Evolutionary conservation across 2,329 filamentous ascomycete genomes (phyloP).

Genomic region (Xylaria sp.): DNA sequence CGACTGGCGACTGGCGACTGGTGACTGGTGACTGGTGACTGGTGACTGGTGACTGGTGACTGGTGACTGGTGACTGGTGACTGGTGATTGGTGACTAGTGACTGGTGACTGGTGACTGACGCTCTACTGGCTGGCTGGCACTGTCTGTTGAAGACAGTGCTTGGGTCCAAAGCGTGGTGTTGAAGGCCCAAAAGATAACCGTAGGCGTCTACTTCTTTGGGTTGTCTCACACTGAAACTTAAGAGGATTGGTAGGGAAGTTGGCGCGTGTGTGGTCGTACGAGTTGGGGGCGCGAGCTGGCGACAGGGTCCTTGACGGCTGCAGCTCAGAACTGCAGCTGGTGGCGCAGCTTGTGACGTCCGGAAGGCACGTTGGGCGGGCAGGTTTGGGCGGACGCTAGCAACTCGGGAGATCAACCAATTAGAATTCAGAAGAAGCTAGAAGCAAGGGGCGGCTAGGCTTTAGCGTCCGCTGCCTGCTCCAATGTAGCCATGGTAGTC

Average conservation of each 20-base stretch:
- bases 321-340: constrained; percentile 11
- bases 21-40: no score
- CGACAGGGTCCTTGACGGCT: constrained; percentile 14
- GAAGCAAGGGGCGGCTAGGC: not conserved
- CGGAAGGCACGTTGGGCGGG: not conserved
- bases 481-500: not conserved
- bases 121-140: constrained; percentile 5
- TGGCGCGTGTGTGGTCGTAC: not conserved
- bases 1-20: no score
- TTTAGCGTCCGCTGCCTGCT: constrained; percentile 14
- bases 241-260: not conserved
- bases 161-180: constrained; percentile 27
- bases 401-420: not conserved
- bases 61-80: no score
- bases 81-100: no score
- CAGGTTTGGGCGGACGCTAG: not conserved
- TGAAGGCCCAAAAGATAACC: constrained; percentile 40
- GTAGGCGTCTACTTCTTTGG: constrained; percentile 1
- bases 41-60: no score
- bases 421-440: not conserved
- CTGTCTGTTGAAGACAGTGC: constrained; percentile 44
- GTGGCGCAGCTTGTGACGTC: not conserved
- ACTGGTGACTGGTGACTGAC: not conserved
- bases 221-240: constrained; percentile 36
- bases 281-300: not conserved